These are phyloP conservation scores for Porogramme epimiltina DNA, from an alignment of 1,284 basidiomycete genomes.

Conservation along the genomic window DNA sequence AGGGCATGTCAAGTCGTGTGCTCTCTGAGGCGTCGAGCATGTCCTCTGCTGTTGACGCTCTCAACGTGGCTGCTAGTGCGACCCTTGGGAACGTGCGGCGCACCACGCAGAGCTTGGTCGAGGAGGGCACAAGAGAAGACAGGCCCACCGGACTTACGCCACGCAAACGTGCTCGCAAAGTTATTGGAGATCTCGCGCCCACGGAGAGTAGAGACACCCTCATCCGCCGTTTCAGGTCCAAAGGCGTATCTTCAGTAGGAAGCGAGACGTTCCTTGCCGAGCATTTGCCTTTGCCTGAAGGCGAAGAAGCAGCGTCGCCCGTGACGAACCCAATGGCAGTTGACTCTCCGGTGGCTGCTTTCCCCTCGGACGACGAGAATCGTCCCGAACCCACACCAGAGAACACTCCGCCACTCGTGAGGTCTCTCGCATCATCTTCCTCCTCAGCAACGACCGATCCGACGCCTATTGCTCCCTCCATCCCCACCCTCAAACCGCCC, in stretches of 20 bases:
- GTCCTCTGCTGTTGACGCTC: constrained; percentile 40
- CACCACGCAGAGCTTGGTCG: constrained; percentile 51
- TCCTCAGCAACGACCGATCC: constrained; percentile 28
- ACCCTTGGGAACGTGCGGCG: constrained; percentile 52
- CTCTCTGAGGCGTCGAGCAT: constrained; percentile 48
- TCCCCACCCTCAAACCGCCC: constrained; percentile 21
- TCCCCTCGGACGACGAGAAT: constrained; percentile 26
- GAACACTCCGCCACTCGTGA: constrained; percentile 15
- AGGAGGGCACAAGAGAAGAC: constrained; percentile 64
- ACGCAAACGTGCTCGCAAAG: constrained; percentile 68
- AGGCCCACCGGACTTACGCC: constrained; percentile 70
- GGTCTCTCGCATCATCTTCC: constrained; percentile 36
- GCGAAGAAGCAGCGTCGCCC: constrained; percentile 14
- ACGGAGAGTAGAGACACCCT: constrained; percentile 62
- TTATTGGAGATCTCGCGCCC: constrained; percentile 67
- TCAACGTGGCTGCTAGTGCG: constrained; percentile 39
- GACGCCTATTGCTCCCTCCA: constrained; percentile 17
- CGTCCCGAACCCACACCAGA: constrained; percentile 15
- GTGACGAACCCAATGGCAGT: constrained; percentile 16
- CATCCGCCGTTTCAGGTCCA: constrained; percentile 50
- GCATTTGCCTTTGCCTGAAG: constrained; percentile 27
- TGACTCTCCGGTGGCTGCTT: constrained; percentile 18
- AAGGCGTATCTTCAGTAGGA: constrained; percentile 30
- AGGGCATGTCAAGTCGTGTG: constrained; percentile 46
- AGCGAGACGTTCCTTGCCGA: constrained; percentile 39